Evolutionary conservation across 2,329 filamentous ascomycete genomes (phyloP), one percentile per base, ranked within the genome.

Genomic region (Xylariaceae sp.): DNA sequence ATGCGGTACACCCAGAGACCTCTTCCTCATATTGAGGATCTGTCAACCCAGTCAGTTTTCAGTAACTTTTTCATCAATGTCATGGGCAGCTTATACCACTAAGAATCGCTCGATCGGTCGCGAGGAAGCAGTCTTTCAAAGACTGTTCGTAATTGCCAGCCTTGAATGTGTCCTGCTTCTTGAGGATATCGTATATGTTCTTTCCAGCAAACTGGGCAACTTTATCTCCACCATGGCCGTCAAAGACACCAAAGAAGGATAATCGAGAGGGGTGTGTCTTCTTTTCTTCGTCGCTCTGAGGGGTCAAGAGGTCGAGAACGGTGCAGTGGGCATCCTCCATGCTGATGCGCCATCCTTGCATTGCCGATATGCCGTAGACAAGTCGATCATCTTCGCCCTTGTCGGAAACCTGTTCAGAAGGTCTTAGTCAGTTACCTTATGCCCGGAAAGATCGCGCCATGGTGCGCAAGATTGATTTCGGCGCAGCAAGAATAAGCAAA

Each of bases 261-360:
- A 97, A 75, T 62, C 86, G 83, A 57, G 84, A 80, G 57, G 83
- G 73, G 56, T 84, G 77, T 38, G 73, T 69, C 26, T 81, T 80
- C 55, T 84, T 77, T 52, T 81, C 33, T 19, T 35, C 74, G 41
- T 83, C 64, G 46, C 63, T 63, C 44, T 67, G 59, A 43, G 64
- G 59, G 47, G 81, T 73, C 60, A 93, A 80, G 54, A 97, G 81
- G 67, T 97, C 88, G 63, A 98, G 85, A 39, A 97, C 73, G 42
- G 87, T 79, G 48, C 87, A 88, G 71, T 98, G 93, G 50, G 93
- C 83, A 65, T 98, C 93, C 68, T 98, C 93, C 93, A 98, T 98
- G 74, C 88, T 95, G 72, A 98, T 97, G 72, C 93, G 87, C 93
- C 93, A 98, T 74, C 93, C 93, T 71, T 98, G 93, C 93, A 98